phyloP scores from a whole-genome alignment of 139 green algal genomes.

The Tetratostichococcus sp. region DNA sequence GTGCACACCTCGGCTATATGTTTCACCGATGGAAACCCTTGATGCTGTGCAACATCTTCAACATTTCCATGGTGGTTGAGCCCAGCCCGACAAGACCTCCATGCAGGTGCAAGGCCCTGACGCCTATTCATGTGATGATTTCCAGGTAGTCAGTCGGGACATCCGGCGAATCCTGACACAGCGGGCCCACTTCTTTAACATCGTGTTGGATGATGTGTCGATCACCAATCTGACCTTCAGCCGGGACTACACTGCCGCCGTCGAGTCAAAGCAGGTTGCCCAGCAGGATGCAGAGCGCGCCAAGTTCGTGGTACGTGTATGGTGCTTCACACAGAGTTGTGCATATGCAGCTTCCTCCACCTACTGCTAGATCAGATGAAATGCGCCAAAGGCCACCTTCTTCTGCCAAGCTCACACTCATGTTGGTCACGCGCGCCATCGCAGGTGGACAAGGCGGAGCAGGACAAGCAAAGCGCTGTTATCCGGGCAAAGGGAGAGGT shows the following conservation, averaged over 20 bases:
- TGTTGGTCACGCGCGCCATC: not conserved
- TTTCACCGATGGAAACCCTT: not conserved
- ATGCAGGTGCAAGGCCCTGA: too few species aligned
- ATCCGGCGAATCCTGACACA: conserved; percentile 90
- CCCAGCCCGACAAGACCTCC: too few species aligned
- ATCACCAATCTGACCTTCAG: conserved; percentile 98
- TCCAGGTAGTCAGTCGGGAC: conserved; percentile 78
- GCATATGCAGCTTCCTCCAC: too few species aligned
- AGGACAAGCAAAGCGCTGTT: conserved; percentile 93
- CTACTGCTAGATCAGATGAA: too few species aligned
- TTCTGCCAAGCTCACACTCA: too few species aligned
- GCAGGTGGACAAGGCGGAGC: conserved; percentile 89
- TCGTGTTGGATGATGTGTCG: conserved; percentile 97
- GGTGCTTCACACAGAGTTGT: too few species aligned
- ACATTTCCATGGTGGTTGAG: too few species aligned
- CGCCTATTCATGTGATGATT: too few species aligned
- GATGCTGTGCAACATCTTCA: not conserved
- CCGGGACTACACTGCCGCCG: conserved; percentile 91
- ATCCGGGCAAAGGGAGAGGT: conserved; percentile 91
- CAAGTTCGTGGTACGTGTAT: conserved; percentile 82
- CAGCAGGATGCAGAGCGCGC: conserved; percentile 97
- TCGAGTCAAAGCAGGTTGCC: conserved; percentile 98
- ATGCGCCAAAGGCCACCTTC: too few species aligned
- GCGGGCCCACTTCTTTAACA: conserved; percentile 89
- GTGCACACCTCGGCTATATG: conserved; percentile 22